phyloP scores from a whole-genome alignment of 2,329 filamentous ascomycete genomes.

The Phialophora verrucosa region DNA sequence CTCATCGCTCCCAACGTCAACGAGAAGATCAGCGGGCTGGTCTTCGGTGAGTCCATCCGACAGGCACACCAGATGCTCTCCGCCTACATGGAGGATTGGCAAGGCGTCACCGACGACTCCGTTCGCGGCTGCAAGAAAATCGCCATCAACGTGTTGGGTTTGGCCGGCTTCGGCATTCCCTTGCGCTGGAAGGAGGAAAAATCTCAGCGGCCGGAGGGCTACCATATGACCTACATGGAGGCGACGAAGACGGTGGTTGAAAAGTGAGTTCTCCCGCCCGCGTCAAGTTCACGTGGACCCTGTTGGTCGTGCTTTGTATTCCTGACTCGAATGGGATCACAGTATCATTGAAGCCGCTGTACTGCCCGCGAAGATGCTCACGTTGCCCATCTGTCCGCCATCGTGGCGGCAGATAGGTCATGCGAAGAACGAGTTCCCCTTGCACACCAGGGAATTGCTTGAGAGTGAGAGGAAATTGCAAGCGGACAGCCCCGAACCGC shows the following conservation, averaged over 20 bases:
- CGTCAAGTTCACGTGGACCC: background rate
- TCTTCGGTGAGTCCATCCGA: constrained; percentile 45
- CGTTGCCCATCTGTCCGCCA: constrained; percentile 31
- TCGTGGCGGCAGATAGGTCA: constrained; percentile 41
- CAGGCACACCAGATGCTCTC: constrained; percentile 44
- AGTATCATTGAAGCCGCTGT: constrained; percentile 42
- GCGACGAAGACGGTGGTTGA: constrained; percentile 43
- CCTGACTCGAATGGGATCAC: background rate
- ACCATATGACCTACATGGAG: constrained; percentile 43
- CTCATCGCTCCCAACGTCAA: constrained; percentile 47
- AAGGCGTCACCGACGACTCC: constrained; percentile 39
- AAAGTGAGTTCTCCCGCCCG: constrained; percentile 17
- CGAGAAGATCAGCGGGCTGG: constrained; percentile 45
- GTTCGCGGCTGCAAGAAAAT: constrained; percentile 43
- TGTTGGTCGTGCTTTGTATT: background rate
- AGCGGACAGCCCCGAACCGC: constrained; percentile 40
- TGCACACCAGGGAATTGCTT: constrained; percentile 42
- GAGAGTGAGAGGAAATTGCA: constrained; percentile 39
- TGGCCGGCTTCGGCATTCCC: constrained; percentile 45
- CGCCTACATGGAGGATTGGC: constrained; percentile 40
- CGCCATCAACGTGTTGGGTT: constrained; percentile 49
- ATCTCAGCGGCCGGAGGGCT: constrained; percentile 31
- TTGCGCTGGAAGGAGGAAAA: constrained; percentile 41
- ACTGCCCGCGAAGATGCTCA: constrained; percentile 39
- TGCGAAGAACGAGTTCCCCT: constrained; percentile 41